These are phyloP conservation scores for Ramaria sp. DNA, from an alignment of 768 basidiomycete species.

Conservation along the genomic window DNA sequence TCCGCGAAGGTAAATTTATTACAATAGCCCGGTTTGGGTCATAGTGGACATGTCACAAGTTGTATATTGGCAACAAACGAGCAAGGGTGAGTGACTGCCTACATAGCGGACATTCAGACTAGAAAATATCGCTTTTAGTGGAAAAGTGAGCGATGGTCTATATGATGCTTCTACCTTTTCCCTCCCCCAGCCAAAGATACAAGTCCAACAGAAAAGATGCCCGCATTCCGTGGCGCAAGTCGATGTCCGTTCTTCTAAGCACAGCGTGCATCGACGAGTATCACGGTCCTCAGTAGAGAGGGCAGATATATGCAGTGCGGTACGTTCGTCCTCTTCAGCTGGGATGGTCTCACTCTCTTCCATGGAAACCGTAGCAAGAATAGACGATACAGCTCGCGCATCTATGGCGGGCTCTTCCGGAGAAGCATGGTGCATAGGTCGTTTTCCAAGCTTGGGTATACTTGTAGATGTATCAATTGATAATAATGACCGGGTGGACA, in stretches of 20 bases:
- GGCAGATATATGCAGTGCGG: constrained; percentile 46
- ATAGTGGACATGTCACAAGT: constrained; percentile 39
- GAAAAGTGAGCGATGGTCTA: not conserved
- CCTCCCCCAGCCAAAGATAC: constrained; percentile 80
- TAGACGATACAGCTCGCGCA: constrained; percentile 35
- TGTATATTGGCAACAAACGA: constrained; percentile 72
- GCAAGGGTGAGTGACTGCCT: constrained; percentile 64
- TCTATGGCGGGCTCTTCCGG: constrained; percentile 33
- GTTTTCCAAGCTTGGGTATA: constrained; percentile 15
- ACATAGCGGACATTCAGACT: constrained; percentile 85
- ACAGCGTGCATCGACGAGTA: constrained; percentile 68
- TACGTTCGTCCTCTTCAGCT: constrained; percentile 63
- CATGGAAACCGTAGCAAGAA: constrained; percentile 40
- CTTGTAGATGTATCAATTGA: constrained; percentile 16
- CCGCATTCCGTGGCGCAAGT: constrained; percentile 83
- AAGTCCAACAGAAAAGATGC: constrained; percentile 84
- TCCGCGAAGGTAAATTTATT: not conserved
- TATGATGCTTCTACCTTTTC: constrained; percentile 59
- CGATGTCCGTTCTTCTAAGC: constrained; percentile 74
- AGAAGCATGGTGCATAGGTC: constrained; percentile 17
- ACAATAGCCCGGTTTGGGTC: not conserved
- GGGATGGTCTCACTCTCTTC: constrained; percentile 44
- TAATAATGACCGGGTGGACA: constrained; percentile 26
- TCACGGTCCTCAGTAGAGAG: constrained; percentile 45
- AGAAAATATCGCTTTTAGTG: not conserved